Conservation (phyloP, 108 stramenopile species). For the Conticribra weissflogii region DNA sequence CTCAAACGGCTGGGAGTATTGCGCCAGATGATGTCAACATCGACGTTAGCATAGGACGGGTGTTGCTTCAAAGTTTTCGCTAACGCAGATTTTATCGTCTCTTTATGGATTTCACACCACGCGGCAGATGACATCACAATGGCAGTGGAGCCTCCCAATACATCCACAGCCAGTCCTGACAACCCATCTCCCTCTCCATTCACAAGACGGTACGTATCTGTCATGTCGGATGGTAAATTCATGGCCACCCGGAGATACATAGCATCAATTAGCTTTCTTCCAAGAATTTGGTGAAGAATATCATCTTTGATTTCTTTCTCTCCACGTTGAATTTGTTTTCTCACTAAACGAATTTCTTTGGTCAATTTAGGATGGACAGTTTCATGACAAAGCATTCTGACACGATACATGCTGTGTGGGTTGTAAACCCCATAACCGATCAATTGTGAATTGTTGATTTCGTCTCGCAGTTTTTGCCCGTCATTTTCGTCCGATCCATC, state of each 20-base stretch:
- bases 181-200: constrained; percentile 96
- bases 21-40: constrained; percentile 72
- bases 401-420: constrained; percentile 80
- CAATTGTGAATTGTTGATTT: constrained; percentile 45
- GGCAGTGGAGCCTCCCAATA: constrained; percentile 73
- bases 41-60: constrained; percentile 33
- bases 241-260: constrained; percentile 56
- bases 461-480: constrained; percentile 6
- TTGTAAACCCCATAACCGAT: constrained; percentile 91
- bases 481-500: background rate
- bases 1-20: constrained; percentile 67
- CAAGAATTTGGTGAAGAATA: constrained; percentile 55
- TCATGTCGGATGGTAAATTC: constrained; percentile 45
- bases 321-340: constrained; percentile 25
- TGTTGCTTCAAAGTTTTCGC: constrained; percentile 43
- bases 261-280: constrained; percentile 61
- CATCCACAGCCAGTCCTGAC: constrained; percentile 92
- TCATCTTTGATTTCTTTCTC: constrained; percentile 1
- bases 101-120: constrained; percentile 90
- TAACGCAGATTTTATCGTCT: constrained; percentile 53
- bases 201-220: constrained; percentile 83
- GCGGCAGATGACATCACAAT: constrained; percentile 89
- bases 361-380: constrained; percentile 47
- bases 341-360: constrained; percentile 31
- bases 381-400: constrained; percentile 77